Conservation (phyloP, 208 protist species). For the Acanthamoeba healyi region DNA sequence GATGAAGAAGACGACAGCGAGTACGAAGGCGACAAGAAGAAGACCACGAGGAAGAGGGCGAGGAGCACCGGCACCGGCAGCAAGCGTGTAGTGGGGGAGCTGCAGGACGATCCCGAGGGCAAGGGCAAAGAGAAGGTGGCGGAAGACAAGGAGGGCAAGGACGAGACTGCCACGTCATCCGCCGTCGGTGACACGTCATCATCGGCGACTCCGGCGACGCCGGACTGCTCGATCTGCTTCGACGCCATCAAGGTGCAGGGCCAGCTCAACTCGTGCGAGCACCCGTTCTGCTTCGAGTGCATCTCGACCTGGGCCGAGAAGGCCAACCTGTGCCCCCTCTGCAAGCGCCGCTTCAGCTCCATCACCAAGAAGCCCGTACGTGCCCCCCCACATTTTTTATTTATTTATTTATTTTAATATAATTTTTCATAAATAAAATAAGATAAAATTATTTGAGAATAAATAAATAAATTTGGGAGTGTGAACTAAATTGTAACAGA, state of each 20-base stretch:
- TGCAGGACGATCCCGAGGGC: neutral
- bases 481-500: too few relatives aligned
- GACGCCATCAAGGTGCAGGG: slow-evolving; percentile 40
- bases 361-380: slow-evolving; percentile 15
- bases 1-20: slow-evolving; percentile 10
- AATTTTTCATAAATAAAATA: neutral
- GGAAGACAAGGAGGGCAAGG: neutral
- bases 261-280: slow-evolving; percentile 41
- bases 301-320: slow-evolving; percentile 35
- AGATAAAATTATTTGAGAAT: too few relatives aligned
- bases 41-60: neutral
- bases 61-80: neutral
- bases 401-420: neutral
- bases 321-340: slow-evolving; percentile 58
- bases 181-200: neutral
- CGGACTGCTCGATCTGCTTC: slow-evolving; percentile 42
- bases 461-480: too few relatives aligned
- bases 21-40: neutral
- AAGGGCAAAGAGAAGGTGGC: neutral
- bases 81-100: neutral
- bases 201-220: neutral
- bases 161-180: neutral
- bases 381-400: neutral
- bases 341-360: slow-evolving; percentile 50
- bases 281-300: slow-evolving; percentile 44